Evolutionary conservation across 1,284 basidiomycete genomes (phyloP).

Genomic region (Ceraceosorus guamensis): DNA sequence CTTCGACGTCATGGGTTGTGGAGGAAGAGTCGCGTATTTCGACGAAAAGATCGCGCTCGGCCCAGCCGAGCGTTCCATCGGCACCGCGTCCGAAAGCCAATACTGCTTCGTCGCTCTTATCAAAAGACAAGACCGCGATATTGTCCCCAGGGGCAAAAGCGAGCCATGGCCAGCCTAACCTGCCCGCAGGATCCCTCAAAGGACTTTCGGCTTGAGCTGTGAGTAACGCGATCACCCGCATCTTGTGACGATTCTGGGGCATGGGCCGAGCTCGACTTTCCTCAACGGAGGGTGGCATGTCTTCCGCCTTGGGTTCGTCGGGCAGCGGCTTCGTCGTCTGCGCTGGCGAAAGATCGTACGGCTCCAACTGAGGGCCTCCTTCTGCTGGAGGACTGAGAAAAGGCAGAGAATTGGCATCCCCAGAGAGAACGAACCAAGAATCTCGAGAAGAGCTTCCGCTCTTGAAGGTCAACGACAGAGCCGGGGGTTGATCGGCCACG

Average conservation of each 20-base stretch:
- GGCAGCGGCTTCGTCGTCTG: not conserved
- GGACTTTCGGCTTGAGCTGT: constrained; percentile 1
- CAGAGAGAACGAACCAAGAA: not conserved
- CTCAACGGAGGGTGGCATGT: not conserved
- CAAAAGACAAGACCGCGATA: constrained; percentile 14
- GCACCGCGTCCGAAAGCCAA: constrained; percentile 21
- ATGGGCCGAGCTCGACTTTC: not conserved
- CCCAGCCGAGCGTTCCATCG: constrained; percentile 22
- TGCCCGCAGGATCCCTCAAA: not conserved
- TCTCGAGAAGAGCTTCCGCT: not conserved
- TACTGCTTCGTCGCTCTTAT: constrained; percentile 9
- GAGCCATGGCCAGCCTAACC: constrained; percentile 21
- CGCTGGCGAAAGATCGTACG: not conserved
- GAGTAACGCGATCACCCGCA: constrained; percentile 3
- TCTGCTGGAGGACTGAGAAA: not conserved
- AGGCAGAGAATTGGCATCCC: no score
- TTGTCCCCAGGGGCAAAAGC: constrained; percentile 26
- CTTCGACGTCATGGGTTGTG: no score
- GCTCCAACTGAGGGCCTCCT: not conserved
- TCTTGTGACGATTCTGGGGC: not conserved
- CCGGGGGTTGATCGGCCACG: not conserved
- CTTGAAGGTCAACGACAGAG: not conserved
- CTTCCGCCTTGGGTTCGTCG: not conserved
- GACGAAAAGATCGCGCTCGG: constrained; percentile 24
- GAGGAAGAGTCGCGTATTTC: no score